Base-by-base conservation (phyloP, 75 land plant genomes). In the Cryptomeria japonica region DNA sequence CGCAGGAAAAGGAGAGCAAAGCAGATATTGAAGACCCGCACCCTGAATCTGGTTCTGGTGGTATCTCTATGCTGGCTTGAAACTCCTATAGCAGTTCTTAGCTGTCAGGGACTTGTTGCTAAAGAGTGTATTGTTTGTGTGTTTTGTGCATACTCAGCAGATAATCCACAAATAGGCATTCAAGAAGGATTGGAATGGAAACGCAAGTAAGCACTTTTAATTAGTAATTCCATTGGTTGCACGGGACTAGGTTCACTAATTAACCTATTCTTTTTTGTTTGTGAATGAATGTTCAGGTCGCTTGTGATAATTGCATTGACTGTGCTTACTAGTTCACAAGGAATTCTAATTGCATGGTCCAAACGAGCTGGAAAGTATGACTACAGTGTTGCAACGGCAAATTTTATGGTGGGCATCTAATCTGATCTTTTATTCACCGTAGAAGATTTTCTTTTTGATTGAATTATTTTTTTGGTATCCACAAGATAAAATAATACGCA, bases 301-400 rank as follows among this genome's bases (percentile, higher is more conserved):
- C 16, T 92, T 86, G 98, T 96, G 3, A 95, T 93, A 16, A 83
- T 94, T 87, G 96, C 98, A n/a, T 89, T 96, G 87, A 96, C 97
- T 83, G 73, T 96, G 77, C 93, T 96, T 34, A 96, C 98, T 37
- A 96, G 98, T 86, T 96, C 98, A 55, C 98, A 96, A 88, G 94
- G 97, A 19, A 95, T 96, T 47, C 88, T 96, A 16, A 96, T 96
- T 87, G 96, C 94, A 5, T 96, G 98, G 98, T 95, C 98, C 0
- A 96, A 95, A 91, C 93, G 94, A 88, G 92, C 94, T 49, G 98
- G 95, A 68, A 92, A 91, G 88, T 96, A 95, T 85, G 95, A 95
- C 84, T 96, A 96, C 86, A 96, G 95, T 93, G 98, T 96, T 11
- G 94, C 97, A 5, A 93, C 95, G 46, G 96, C 98, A 36, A 96